Evolutionary conservation across 106 monocot species (phyloP).

Genomic region (Amphibolis antarctica): DNA sequence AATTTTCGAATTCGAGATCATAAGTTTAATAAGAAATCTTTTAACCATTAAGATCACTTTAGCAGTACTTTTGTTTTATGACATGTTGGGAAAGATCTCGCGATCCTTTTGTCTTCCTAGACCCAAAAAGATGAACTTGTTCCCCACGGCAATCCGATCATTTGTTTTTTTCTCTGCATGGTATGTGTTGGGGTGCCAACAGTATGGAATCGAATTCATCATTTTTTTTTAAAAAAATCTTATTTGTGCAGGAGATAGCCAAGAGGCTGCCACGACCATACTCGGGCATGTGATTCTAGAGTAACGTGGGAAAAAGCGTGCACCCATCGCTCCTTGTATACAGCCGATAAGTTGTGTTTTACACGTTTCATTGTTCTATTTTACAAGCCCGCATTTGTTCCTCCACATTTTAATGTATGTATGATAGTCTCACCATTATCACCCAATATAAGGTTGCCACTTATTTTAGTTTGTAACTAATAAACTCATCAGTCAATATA

Average conservation of each 20-base stretch:
- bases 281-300: conserved; percentile 23
- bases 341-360: neutral
- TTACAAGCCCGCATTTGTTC: neutral
- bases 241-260: conserved; percentile 42
- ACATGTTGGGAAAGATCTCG: too few relatives aligned
- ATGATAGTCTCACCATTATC: neutral
- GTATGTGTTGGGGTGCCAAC: neutral
- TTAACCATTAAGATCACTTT: too few relatives aligned
- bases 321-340: neutral
- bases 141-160: too few relatives aligned
- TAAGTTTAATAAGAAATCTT: too few relatives aligned
- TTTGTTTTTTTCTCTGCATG: too few relatives aligned
- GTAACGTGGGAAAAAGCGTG: neutral
- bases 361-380: neutral
- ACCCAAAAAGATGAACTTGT: too few relatives aligned
- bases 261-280: conserved; percentile 36
- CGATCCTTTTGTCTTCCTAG: too few relatives aligned
- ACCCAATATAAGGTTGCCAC: too few relatives aligned
- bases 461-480: too few relatives aligned
- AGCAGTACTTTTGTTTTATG: too few relatives aligned
- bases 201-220: neutral
- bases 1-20: too few relatives aligned
- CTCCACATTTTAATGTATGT: neutral
- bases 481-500: too few relatives aligned
- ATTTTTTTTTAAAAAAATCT: neutral